phyloP scores from a whole-genome alignment of 257 asterid species.

The Nyctanthes arbortristis region DNA sequence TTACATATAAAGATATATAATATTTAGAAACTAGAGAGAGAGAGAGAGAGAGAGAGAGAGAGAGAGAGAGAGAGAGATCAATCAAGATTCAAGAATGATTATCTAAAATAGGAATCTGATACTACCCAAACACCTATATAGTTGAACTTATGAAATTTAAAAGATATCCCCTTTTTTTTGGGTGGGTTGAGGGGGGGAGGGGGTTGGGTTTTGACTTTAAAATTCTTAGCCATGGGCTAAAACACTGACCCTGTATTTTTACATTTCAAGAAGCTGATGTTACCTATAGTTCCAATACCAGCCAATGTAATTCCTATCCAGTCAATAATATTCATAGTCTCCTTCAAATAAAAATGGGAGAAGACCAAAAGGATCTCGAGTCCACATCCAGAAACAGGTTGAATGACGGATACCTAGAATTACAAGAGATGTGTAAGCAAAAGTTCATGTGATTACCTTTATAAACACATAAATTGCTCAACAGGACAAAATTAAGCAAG shows the following conservation, averaged over 20 bases:
- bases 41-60: neutral
- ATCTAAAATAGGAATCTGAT: conserved; percentile 16
- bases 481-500: neutral
- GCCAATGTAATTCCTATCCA: conserved; percentile 95
- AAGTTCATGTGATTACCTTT: conserved; percentile 7
- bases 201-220: neutral
- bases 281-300: conserved; percentile 99
- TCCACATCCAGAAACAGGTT: conserved; percentile 99
- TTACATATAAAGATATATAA: conserved; percentile 17
- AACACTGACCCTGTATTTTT: neutral
- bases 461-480: conserved; percentile 1
- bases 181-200: too few relatives aligned
- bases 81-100: neutral
- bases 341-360: conserved; percentile 96
- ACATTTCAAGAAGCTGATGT: conserved; percentile 29
- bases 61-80: too few relatives aligned
- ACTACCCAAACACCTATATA: conserved; percentile 11
- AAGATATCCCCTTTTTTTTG: too few relatives aligned
- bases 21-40: neutral
- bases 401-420: conserved; percentile 86
- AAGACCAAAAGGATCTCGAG: conserved; percentile 94
- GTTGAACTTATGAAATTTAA: too few relatives aligned
- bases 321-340: conserved; percentile 90
- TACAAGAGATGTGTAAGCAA: conserved; percentile 9
- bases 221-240: neutral